Evolutionary conservation across 257 asterid species (phyloP), one percentile per base, ranked within the genome.

Genomic region (Primulina huaijiensis): DNA sequence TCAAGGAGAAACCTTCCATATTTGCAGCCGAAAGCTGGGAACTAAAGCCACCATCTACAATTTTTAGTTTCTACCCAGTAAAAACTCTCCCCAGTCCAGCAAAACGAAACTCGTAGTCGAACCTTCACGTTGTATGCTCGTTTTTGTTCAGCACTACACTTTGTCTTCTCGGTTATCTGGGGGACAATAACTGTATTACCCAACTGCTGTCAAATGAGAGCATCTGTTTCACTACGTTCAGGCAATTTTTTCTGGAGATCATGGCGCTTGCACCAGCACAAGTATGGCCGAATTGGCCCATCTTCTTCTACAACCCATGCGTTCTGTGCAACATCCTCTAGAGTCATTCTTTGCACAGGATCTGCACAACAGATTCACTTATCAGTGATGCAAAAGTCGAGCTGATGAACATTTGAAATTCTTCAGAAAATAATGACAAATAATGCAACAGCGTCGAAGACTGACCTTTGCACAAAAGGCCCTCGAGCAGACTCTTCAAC

Each of bases 391-490:
- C 37, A 30, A 56, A 46, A 29, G 29, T 12, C 14, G 62, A 62
- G 29, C 35, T 63, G 60, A 73, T 5, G 3, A 23, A 53, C 19
- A 64, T 8, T 23, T 4, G 43, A 38, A 72, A 30, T 29, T 17
- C 46, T 10, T 40, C 11, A 12, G 16, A 31, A 16, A 19, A 60
- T 16, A 21, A 61, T 14, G 17, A 64, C 2, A 38, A 72, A 60
- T 43, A 16, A 30, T 0, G 70, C 40, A 29, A 65, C 9, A 11
- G 65, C 43, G n/a, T 9, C 5, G 7, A 35, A 69, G 67, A 35
- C 86, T 1, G 69, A 90, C 98, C 98, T 91, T 91, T 94, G 86
- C 96, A 87, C 37, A 94, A 98, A 75, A 91, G 96, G 60, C 99
- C 96, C 79, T 91, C 89, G 3, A 91, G 79, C 52, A 94, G 82